Conservation (phyloP, 2,329 filamentous ascomycete genomes). For the Diaporthe citri region DNA sequence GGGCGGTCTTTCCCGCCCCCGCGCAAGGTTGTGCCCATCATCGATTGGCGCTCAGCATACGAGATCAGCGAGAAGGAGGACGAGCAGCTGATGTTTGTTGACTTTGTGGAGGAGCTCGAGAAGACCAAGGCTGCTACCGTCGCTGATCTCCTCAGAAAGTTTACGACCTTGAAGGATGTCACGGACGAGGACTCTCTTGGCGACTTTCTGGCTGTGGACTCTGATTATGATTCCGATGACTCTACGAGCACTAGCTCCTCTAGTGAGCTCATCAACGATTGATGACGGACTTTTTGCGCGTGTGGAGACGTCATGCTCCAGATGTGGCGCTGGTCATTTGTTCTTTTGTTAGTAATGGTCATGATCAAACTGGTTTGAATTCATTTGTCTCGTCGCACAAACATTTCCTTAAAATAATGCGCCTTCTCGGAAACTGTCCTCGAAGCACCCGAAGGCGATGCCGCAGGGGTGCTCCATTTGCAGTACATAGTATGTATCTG, state of each 20-base stretch:
- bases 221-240: slow-evolving; percentile 22
- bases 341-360: neutral
- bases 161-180: slow-evolving; percentile 28
- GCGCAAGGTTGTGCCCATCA: neutral
- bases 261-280: neutral
- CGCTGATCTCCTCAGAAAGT: slow-evolving; percentile 11
- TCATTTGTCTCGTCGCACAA: neutral
- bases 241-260: slow-evolving; percentile 1
- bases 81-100: slow-evolving; percentile 30
- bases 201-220: neutral
- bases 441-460: neutral
- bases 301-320: neutral
- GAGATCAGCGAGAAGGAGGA: slow-evolving; percentile 30
- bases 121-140: slow-evolving; percentile 1
- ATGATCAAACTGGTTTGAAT: neutral
- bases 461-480: no score
- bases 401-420: neutral
- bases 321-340: neutral
- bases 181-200: neutral
- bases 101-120: slow-evolving; percentile 28
- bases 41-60: neutral
- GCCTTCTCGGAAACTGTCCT: neutral
- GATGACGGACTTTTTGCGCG: neutral
- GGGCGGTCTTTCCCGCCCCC: neutral
- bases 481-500: no score